phyloP scores from a whole-genome alignment of 441 rosid species.

The Aleurites moluccanus region DNA sequence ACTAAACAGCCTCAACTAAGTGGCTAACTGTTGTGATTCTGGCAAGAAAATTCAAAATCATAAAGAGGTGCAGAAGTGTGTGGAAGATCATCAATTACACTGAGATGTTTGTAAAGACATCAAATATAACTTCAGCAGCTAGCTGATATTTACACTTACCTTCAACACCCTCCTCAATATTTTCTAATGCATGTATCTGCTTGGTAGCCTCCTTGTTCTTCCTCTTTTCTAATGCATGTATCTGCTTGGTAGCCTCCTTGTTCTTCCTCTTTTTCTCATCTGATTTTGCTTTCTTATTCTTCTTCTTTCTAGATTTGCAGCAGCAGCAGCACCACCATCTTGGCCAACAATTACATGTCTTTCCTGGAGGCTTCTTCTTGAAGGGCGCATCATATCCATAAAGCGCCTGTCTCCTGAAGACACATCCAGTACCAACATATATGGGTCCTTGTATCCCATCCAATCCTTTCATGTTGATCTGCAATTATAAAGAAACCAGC shows the following conservation, averaged over 20 bases:
- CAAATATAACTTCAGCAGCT: background rate
- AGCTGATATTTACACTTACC: no score
- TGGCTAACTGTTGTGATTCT: background rate
- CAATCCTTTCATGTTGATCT: constrained; percentile 98
- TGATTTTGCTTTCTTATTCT: constrained; percentile 51
- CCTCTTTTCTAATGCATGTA: no score
- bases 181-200: no score
- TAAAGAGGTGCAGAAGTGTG: background rate
- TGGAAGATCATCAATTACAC: background rate
- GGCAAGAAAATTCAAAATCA: background rate
- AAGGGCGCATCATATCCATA: constrained; percentile 89
- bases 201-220: no score
- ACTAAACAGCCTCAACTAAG: background rate
- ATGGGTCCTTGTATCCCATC: constrained; percentile 98
- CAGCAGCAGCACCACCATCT: constrained; percentile 81
- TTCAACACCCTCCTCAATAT: constrained; percentile 76
- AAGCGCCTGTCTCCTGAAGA: constrained; percentile 92
- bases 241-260: constrained; percentile 72
- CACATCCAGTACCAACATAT: constrained; percentile 97
- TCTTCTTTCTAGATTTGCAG: constrained; percentile 60
- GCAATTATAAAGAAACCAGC: constrained; percentile 23
- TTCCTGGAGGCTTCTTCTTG: constrained; percentile 75
- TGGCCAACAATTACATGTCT: constrained; percentile 90
- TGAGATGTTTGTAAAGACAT: background rate
- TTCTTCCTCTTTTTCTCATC: constrained; percentile 52